Conservation (phyloP, 495 filamentous ascomycete genomes). For the Xylaria acuta region DNA sequence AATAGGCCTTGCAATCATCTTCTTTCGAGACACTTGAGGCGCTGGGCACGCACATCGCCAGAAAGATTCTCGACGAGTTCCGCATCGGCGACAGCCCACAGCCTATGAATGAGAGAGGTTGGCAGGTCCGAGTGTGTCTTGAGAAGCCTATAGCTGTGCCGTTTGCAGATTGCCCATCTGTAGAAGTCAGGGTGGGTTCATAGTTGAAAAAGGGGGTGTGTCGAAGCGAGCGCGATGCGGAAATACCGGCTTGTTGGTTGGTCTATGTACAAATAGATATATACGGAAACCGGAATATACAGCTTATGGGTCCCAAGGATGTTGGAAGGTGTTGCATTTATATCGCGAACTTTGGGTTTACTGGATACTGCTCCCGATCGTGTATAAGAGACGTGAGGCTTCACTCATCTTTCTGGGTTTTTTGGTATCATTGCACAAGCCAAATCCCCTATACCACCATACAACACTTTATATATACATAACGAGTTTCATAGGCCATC, state of each 20-base stretch:
- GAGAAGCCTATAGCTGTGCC: constrained; percentile 66
- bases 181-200: constrained; percentile 52
- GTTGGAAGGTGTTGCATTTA: neutral
- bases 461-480: neutral
- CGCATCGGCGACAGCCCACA: constrained; percentile 33
- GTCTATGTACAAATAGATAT: neutral
- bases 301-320: neutral
- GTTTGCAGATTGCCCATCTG: constrained; percentile 61
- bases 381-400: neutral
- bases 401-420: neutral
- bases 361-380: neutral
- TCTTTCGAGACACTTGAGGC: constrained; percentile 70
- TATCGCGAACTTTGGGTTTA: neutral
- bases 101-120: constrained; percentile 40
- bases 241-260: neutral
- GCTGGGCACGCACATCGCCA: constrained; percentile 55
- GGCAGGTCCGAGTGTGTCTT: constrained; percentile 57
- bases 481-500: neutral
- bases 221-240: neutral
- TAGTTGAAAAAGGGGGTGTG: neutral
- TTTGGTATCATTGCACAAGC: neutral
- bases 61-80: constrained; percentile 45
- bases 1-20: constrained; percentile 60
- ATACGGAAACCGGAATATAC: constrained; percentile 1
- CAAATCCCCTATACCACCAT: neutral